Evolutionary conservation across 129 eudicot species (phyloP).

Genomic region (Centrapalus pauciflorus): DNA sequence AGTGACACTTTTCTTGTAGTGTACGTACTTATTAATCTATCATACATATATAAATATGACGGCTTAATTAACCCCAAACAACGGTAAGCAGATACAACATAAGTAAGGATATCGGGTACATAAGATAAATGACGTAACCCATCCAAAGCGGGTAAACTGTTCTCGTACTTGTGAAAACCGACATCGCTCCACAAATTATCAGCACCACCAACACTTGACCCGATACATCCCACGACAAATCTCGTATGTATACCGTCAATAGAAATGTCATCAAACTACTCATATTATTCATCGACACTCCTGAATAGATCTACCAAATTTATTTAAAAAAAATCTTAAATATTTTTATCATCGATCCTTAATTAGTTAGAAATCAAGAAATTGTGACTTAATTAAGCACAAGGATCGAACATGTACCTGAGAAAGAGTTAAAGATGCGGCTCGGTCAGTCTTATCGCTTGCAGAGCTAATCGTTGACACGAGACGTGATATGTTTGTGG

Average conservation of each 20-base stretch:
- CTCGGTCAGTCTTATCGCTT: slow-evolving; percentile 32
- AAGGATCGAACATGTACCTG: slow-evolving; percentile 34
- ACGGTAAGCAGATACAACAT: slow-evolving; percentile 40
- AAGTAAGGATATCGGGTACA: slow-evolving; percentile 49
- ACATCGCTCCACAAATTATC: slow-evolving; percentile 41
- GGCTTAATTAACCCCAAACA: slow-evolving; percentile 34
- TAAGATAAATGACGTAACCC: slow-evolving; percentile 29
- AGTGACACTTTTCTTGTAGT: too few species aligned
- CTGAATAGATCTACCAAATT: slow-evolving; percentile 51
- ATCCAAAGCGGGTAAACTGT: slow-evolving; percentile 57
- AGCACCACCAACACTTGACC: slow-evolving; percentile 57
- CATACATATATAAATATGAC: too few species aligned
- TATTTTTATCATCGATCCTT: too few species aligned
- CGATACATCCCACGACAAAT: slow-evolving; percentile 47
- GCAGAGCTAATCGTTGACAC: slow-evolving; percentile 32
- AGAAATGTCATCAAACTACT: slow-evolving; percentile 38
- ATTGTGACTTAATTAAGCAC: too few species aligned
- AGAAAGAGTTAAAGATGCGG: slow-evolving; percentile 51
- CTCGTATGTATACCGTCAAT: slow-evolving; percentile 39
- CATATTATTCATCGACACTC: slow-evolving; percentile 52
- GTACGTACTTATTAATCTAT: too few species aligned
- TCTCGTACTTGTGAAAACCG: slow-evolving; percentile 34
- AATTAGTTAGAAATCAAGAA: neutral
- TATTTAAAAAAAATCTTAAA: too few species aligned
- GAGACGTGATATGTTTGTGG: slow-evolving; percentile 31